Evolutionary conservation across 768 basidiomycete genomes (phyloP), one percentile per base, ranked within the genome.

Genomic region (Nevesoporus exiguus): DNA sequence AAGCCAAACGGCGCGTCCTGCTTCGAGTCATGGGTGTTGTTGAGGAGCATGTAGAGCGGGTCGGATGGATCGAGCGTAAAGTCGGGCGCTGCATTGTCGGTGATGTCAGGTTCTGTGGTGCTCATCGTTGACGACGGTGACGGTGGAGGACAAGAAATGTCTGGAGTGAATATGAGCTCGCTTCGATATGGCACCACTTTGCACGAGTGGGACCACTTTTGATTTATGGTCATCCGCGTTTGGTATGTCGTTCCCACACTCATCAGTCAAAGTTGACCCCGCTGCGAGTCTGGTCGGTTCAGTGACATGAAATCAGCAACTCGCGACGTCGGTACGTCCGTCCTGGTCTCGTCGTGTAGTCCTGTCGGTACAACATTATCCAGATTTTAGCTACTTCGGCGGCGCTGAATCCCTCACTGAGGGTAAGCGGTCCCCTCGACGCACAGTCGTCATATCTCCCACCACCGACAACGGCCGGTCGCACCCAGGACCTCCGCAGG

Each of bases 311-410:
- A 58, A 29, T 29, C 27, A 29, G 27, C 27, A 4, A 29, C 27
- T 10, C 25, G 44, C 13, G 40, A 60, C 29, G 59, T 66, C 29
- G 68, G 68, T 72, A 34, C 22, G 63, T 53, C 1, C n/a, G 3
- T 46, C 3, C 10, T 6, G 7, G 25, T 4, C n/a, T 41, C 2
- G 0, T 39, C 19, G 10, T 8, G 27, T 29, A 19, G n/a, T 21
- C 2, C 29, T 1, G n/a, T 46, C 13, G 0, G 13, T 29, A 15
- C 1, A 2, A 51, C 34, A 13, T 30, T 17, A 29, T 22, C 0
- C 61, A 88, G 89, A 92, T 66, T 92, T 82, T 70, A 90, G 88
- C 61, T 78, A 85, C 49, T 90, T 80, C 57, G 92, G 92, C 44
- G 92, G 92, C 7, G 92, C 92, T 10, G 92, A 95, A 60, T 84